phyloP scores from a whole-genome alignment of 2,329 filamentous ascomycete species.

The Phoma sp. region DNA sequence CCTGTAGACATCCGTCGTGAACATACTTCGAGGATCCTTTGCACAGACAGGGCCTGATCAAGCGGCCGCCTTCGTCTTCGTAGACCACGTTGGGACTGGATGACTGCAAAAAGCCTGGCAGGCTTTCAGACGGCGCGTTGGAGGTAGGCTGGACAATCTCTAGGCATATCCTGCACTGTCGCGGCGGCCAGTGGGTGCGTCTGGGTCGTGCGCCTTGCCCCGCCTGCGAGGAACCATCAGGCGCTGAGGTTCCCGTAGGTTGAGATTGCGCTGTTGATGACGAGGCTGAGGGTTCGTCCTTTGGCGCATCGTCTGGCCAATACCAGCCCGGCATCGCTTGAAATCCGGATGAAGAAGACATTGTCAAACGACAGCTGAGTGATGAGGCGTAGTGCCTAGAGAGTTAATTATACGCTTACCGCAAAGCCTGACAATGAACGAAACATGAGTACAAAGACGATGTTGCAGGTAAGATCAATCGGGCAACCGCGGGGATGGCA shows the following conservation, averaged over 20 bases:
- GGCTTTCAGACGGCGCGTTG: conserved; percentile 58
- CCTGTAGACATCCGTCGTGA: conserved; percentile 85
- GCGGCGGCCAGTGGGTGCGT: conserved; percentile 66
- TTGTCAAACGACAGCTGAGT: conserved; percentile 22
- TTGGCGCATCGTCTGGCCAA: conserved; percentile 55
- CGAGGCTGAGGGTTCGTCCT: conserved; percentile 30
- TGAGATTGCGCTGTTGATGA: conserved; percentile 25
- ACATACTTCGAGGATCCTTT: conserved; percentile 93
- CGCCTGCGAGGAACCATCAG: conserved; percentile 20
- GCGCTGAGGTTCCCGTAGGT: conserved; percentile 22
- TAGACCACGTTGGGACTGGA: conserved; percentile 66
- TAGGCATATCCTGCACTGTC: conserved; percentile 88
- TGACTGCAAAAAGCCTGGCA: conserved; percentile 64
- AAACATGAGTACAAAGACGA: conserved; percentile 29
- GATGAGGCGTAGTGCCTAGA: conserved; percentile 2
- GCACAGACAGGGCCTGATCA: conserved; percentile 91
- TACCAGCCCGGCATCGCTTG: conserved; percentile 53
- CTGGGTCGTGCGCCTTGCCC: conserved; percentile 25
- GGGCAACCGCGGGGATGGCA: conserved; percentile 28
- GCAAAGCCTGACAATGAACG: conserved; percentile 6
- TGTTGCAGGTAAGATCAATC: conserved; percentile 26
- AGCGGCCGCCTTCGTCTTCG: conserved; percentile 74
- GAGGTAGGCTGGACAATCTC: conserved; percentile 72
- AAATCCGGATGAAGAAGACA: conserved; percentile 52
- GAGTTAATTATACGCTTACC: conserved; percentile 34